phyloP scores from a whole-genome alignment of 2,329 filamentous ascomycete species.

The Lecanicillium sp. region DNA sequence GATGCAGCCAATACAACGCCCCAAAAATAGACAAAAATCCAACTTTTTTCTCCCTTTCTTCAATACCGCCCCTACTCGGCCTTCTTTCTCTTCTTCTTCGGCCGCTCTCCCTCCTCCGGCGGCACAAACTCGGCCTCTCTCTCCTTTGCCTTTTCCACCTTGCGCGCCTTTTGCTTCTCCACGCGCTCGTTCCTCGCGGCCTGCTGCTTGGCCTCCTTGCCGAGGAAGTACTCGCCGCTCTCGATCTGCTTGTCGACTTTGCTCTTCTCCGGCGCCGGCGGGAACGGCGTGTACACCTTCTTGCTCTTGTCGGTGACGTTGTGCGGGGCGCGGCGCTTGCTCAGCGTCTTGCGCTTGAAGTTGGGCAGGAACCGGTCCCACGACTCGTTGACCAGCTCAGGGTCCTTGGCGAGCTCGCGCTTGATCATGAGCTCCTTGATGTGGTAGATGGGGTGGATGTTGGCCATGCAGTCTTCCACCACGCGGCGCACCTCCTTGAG shows the following conservation, averaged over 20 bases:
- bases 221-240: conserved; percentile 92
- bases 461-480: conserved; percentile 93
- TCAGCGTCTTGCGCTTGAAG: conserved; percentile 90
- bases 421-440: conserved; percentile 82
- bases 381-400: conserved; percentile 76
- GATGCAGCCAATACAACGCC: conserved; percentile 7
- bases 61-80: conserved; percentile 22
- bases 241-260: conserved; percentile 98
- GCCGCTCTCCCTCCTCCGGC: conserved; percentile 68
- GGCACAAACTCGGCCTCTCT: conserved; percentile 81
- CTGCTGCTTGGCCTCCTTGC: conserved; percentile 86
- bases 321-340: conserved; percentile 73
- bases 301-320: conserved; percentile 89
- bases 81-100: conserved; percentile 58
- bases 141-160: conserved; percentile 81
- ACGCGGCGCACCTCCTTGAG: conserved; percentile 87
- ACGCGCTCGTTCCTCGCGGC: conserved; percentile 71
- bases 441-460: conserved; percentile 90
- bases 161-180: conserved; percentile 80
- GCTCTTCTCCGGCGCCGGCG: conserved; percentile 94
- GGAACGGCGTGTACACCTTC: conserved; percentile 96
- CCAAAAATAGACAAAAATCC: not conserved
- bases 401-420: conserved; percentile 83
- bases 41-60: not conserved
- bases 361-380: conserved; percentile 97